Conservation (phyloP, 352 stramenopile genomes). For the Phytophthora idaei region DNA sequence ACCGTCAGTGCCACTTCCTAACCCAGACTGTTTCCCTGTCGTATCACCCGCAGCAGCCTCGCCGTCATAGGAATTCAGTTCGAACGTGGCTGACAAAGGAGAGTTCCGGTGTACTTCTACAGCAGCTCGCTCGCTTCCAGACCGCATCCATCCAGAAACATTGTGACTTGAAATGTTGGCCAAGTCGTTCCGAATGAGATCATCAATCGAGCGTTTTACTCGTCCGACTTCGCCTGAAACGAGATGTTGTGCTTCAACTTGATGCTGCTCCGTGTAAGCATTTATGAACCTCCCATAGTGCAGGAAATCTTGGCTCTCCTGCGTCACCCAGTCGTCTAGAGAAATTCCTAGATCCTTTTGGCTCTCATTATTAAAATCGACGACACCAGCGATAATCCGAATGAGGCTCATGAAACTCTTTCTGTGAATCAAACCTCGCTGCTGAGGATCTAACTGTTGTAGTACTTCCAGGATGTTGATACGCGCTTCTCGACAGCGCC, state of each 20-base stretch:
- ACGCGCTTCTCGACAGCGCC: slow-evolving; percentile 33
- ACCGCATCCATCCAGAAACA: slow-evolving; percentile 28
- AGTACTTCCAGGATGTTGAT: slow-evolving; percentile 37
- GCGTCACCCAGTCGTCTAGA: slow-evolving; percentile 20
- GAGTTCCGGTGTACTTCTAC: slow-evolving; percentile 10
- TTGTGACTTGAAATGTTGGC: slow-evolving; percentile 25
- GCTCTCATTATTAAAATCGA: slow-evolving; percentile 12
- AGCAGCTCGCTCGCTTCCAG: slow-evolving; percentile 24
- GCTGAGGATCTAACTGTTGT: slow-evolving; percentile 31
- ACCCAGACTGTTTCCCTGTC: not conserved
- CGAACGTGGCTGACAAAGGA: not conserved
- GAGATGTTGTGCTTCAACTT: slow-evolving; percentile 7
- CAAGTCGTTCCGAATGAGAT: slow-evolving; percentile 30
- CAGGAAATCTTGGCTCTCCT: slow-evolving; percentile 25
- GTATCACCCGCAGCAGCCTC: not conserved
- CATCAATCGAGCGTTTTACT: slow-evolving; percentile 32
- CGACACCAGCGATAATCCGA: slow-evolving; percentile 31
- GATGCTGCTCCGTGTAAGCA: slow-evolving; percentile 17
- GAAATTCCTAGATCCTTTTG: slow-evolving; percentile 20
- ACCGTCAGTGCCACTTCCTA: not conserved
- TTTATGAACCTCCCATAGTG: slow-evolving; percentile 33
- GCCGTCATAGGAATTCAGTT: not conserved
- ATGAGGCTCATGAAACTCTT: slow-evolving; percentile 35
- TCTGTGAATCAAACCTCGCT: slow-evolving; percentile 32
- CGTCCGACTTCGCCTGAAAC: slow-evolving; percentile 16